Percentiles rank a stretch among this genome's conserved stretches.
Conservation (phyloP, 768 basidiomycete species). For the Kwoniella shandongensis region DNA sequence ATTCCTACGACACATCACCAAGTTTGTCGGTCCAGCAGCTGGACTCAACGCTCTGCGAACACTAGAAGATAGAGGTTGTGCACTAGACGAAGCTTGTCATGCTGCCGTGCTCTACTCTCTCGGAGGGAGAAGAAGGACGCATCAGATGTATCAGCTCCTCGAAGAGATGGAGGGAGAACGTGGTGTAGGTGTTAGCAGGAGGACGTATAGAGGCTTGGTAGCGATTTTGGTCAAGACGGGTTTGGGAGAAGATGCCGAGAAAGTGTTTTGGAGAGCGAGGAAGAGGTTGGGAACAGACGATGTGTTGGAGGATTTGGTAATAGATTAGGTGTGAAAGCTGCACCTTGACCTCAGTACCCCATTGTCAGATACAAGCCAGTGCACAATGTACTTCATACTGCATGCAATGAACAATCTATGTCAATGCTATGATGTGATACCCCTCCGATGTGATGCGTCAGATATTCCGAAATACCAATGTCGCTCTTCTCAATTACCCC, state of each 20-base stretch:
- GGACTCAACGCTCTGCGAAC: slow-evolving; percentile 13
- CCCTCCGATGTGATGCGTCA: no score
- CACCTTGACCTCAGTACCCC: background rate
- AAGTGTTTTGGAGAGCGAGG: slow-evolving; percentile 15
- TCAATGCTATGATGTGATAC: no score
- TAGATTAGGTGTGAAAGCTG: background rate
- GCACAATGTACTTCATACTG: no score
- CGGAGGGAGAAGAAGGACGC: slow-evolving; percentile 12
- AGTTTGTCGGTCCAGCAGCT: slow-evolving; percentile 14
- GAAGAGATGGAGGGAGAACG: slow-evolving; percentile 18
- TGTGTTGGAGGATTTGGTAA: slow-evolving; percentile 11
- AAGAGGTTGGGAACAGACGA: slow-evolving; percentile 7
- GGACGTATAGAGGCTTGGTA: slow-evolving; percentile 17
- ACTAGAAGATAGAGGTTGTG: slow-evolving; percentile 7
- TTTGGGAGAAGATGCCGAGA: slow-evolving; percentile 11
- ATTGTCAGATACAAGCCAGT: background rate
- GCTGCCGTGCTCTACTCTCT: slow-evolving; percentile 19
- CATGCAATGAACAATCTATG: no score
- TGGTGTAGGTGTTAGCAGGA: background rate
- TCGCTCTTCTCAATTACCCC: slow-evolving; percentile 23
- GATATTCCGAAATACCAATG: no score
- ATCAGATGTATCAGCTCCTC: slow-evolving; percentile 19
- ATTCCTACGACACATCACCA: slow-evolving; percentile 22
- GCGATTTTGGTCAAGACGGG: slow-evolving; percentile 18
- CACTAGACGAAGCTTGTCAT: slow-evolving; percentile 13